These are phyloP conservation scores for Peronospora farinosa DNA, from an alignment of 352 stramenopile genomes.

Conservation along the genomic window DNA sequence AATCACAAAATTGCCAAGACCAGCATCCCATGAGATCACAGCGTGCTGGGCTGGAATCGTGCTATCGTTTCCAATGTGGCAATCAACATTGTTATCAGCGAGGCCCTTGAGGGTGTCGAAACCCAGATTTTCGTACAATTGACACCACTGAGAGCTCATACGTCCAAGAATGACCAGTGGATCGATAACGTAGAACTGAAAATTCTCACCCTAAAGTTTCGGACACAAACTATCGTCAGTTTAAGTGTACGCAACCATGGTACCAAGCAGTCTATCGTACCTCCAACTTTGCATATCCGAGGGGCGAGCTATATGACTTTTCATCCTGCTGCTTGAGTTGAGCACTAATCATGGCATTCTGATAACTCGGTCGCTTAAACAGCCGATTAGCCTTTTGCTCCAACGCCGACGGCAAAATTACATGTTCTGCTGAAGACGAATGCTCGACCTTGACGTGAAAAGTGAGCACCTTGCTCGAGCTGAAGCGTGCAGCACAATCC, in stretches of 20 bases:
- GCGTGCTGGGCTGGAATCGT: conserved; percentile 55
- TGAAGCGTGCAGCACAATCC: conserved; percentile 40
- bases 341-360: conserved; percentile 40
- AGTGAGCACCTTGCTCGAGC: conserved; percentile 45
- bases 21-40: conserved; percentile 59
- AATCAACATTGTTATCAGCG: conserved; percentile 46
- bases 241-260: neutral
- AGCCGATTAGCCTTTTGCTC: conserved; percentile 38
- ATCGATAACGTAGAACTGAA: conserved; percentile 70
- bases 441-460: conserved; percentile 48
- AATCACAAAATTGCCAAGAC: conserved; percentile 46
- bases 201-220: conserved; percentile 35
- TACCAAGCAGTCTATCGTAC: conserved; percentile 25
- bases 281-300: conserved; percentile 74
- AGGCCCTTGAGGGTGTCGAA: conserved; percentile 45
- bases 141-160: conserved; percentile 41
- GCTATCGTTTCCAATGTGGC: conserved; percentile 62
- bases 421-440: conserved; percentile 2
- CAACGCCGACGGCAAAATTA: conserved; percentile 9
- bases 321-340: conserved; percentile 32
- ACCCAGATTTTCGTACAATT: conserved; percentile 54
- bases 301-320: conserved; percentile 21
- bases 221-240: conserved; percentile 11
- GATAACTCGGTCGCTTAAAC: conserved; percentile 39
- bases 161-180: conserved; percentile 60